phyloP scores from a whole-genome alignment of 257 asterid genomes.

The Solanum pinnatisectum region DNA sequence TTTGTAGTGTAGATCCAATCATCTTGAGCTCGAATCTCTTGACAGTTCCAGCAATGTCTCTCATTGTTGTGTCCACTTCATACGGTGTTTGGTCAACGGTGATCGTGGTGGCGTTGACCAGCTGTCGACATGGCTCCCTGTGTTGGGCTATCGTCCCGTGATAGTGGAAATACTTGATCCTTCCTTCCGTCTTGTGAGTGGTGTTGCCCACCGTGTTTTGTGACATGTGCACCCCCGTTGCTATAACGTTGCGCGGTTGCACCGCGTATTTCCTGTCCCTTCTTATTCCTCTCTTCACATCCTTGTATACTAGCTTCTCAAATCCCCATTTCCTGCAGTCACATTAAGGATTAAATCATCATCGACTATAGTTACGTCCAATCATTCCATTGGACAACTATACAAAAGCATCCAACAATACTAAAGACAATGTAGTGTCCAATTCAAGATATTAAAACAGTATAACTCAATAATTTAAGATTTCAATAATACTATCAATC shows the following conservation, averaged over 20 bases:
- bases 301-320: slow-evolving; percentile 72
- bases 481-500: not conserved
- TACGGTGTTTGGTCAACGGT: slow-evolving; percentile 44
- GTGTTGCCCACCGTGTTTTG: slow-evolving; percentile 61
- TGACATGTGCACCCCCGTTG: slow-evolving; percentile 81
- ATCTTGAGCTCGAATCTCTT: slow-evolving; percentile 62
- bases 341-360: not conserved
- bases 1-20: slow-evolving; percentile 50
- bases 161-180: slow-evolving; percentile 62
- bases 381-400: not conserved
- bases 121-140: slow-evolving; percentile 53
- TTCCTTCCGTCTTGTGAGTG: slow-evolving; percentile 52
- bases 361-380: not conserved
- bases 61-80: slow-evolving; percentile 44
- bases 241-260: slow-evolving; percentile 67
- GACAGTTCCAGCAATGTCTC: slow-evolving; percentile 50
- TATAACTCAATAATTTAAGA: not conserved
- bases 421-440: not conserved
- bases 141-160: slow-evolving; percentile 69
- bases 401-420: not conserved
- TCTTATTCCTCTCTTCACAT: slow-evolving; percentile 46
- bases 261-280: slow-evolving; percentile 69
- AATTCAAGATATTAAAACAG: not conserved
- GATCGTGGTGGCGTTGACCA: slow-evolving; percentile 28
- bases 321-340: slow-evolving; percentile 72